Evolutionary conservation across 768 basidiomycete species (phyloP), one percentile per base, ranked within the genome.

Genomic region (Boletus fagicola): DNA sequence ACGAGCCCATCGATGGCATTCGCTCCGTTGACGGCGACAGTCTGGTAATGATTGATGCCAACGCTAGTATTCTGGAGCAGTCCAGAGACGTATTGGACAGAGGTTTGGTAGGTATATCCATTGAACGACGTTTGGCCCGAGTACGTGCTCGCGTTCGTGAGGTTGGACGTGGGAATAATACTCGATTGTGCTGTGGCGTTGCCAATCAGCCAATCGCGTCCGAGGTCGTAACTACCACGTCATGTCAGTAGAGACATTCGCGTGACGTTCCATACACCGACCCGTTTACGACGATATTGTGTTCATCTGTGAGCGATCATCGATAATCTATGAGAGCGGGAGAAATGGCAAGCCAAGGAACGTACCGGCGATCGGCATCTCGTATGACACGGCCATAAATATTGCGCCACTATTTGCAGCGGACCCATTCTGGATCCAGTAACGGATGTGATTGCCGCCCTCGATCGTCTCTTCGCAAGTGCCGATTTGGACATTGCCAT

Each of bases 391-490:
- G 1, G 86, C 91, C 77, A 92, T 77, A 65, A 92, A 92, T 43
- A 88, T 76, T 4, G 89, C 90, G 35, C 87, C 82, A 56, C 88
- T 88, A 64, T 91, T 77, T 7, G 76, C 85, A 4, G 70, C 30
- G 13, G 74, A 59, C 0, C 92, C 92, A 57, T 90, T 80, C 74
- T 95, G 94, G 6, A 78, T 72, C 93, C 92, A 95, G 70, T 94
- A 95, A 40, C 94, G 83, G 68, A 94, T 83, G 68, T 97, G 94
- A 66, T 90, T 82, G 7, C 94, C 94, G 2, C 94, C 94, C 62
- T 90, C 68, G 42, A 95, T 80, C 2, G 91, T 90, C 72, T 97
- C 94, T 62, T 81, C 75, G 72, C 94, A 96, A 1, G 93, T 83
- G 0, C 94, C 94, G n/a, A 94, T 71, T 51, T 84, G 75, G 1